These are phyloP conservation scores for Schoenoplectus tabernaemontani DNA, from an alignment of 202 grass and related monocot species.

Conservation along the genomic window DNA sequence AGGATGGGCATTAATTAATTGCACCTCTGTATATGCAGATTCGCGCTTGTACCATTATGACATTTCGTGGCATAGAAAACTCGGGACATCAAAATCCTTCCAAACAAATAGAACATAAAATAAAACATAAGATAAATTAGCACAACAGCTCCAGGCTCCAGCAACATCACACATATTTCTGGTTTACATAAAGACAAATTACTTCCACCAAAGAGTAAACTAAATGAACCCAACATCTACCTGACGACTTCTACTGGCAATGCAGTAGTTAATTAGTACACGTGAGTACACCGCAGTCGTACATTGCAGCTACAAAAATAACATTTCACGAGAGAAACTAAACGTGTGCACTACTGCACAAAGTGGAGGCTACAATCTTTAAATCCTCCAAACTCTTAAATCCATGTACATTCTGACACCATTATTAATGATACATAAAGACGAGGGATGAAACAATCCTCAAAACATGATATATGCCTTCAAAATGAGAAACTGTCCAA, in stretches of 20 bases:
- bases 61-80: background rate
- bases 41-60: too few species aligned
- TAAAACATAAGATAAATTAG: background rate
- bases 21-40: too few species aligned
- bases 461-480: background rate
- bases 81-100: background rate
- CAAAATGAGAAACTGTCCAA: background rate
- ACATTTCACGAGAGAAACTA: too few species aligned
- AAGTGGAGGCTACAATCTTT: background rate
- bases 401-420: background rate
- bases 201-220: background rate
- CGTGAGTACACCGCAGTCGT: background rate
- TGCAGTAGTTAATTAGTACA: background rate
- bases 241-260: background rate
- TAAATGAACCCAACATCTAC: background rate
- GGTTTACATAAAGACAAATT: background rate
- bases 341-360: background rate
- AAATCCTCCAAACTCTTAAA: background rate
- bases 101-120: background rate
- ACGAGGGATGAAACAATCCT: background rate
- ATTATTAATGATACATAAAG: background rate
- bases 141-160: background rate
- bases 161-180: background rate
- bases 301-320: background rate
- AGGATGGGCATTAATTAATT: background rate